Conservation (phyloP, 257 asterid genomes). For the Handroanthus guayacan region DNA sequence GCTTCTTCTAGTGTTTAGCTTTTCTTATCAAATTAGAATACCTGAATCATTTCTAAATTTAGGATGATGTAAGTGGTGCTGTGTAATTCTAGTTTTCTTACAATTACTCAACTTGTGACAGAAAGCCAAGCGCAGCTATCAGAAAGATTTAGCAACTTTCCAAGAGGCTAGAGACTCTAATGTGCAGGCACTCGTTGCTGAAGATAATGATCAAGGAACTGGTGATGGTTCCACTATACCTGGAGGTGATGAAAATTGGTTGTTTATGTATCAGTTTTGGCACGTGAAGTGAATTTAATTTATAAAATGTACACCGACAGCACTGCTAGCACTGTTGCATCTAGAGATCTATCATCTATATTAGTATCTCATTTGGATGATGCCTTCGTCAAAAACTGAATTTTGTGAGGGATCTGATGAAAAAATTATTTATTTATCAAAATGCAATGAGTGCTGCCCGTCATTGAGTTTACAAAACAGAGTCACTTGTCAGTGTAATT, state of each 20-base stretch:
- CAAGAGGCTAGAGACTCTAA: constrained; percentile 75
- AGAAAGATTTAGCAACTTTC: constrained; percentile 82
- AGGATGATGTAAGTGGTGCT: constrained; percentile 1
- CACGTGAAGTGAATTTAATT: constrained; percentile 20
- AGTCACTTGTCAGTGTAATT: neutral
- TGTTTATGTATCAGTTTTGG: constrained; percentile 14
- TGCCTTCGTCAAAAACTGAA: neutral
- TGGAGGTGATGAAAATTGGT: constrained; percentile 59
- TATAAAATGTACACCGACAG: neutral
- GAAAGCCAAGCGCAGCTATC: constrained; percentile 96
- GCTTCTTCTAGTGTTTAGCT: neutral
- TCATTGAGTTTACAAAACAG: neutral
- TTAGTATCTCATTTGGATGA: neutral
- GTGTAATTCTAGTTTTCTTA: constrained; percentile 11
- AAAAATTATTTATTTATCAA: no score
- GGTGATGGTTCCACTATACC: constrained; percentile 58
- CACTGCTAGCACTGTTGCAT: neutral
- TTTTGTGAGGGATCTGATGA: no score
- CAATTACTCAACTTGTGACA: constrained; percentile 39
- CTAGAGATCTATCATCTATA: neutral
- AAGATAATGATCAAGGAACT: constrained; percentile 50
- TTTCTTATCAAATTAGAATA: constrained; percentile 6
- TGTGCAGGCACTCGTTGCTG: constrained; percentile 56
- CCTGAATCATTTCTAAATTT: neutral
- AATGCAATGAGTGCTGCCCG: neutral